Evolutionary conservation across 331 rosid species (phyloP).

Genomic region (Pyracantha coccinea): DNA sequence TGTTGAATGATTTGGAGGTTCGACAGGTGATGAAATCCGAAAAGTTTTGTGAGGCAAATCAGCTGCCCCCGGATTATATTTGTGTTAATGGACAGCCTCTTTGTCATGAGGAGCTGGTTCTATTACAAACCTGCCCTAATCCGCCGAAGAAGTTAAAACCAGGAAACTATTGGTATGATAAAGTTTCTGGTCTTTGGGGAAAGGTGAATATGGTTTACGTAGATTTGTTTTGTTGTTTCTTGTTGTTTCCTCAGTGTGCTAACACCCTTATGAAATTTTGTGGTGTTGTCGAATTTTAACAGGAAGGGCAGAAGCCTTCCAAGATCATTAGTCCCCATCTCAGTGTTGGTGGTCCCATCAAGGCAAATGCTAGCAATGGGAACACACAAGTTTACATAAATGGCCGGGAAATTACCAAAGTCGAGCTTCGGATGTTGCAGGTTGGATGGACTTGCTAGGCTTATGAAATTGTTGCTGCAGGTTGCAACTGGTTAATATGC

Average conservation of each 20-base stretch:
- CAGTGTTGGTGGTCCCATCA: constrained; percentile 81
- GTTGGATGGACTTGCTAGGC: constrained; percentile 29
- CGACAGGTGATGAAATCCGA: constrained; percentile 82
- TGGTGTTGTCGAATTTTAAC: constrained; percentile 22
- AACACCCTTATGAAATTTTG: constrained; percentile 9
- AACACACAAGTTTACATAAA: constrained; percentile 89
- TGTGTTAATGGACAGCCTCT: constrained; percentile 78
- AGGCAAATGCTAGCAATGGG: constrained; percentile 82
- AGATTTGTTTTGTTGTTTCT: not conserved
- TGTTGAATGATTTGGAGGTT: constrained; percentile 86
- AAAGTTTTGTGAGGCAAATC: constrained; percentile 83
- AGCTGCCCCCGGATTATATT: constrained; percentile 74
- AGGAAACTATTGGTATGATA: constrained; percentile 97
- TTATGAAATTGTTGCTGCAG: not conserved
- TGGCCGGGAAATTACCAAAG: constrained; percentile 93
- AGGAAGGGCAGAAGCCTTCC: constrained; percentile 97
- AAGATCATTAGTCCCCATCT: constrained; percentile 81
- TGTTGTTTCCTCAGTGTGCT: not conserved
- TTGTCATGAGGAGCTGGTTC: constrained; percentile 65
- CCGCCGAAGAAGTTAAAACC: constrained; percentile 95
- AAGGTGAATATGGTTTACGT: constrained; percentile 57
- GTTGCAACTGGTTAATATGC: constrained; percentile 9
- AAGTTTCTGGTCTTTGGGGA: constrained; percentile 99
- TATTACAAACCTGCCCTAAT: constrained; percentile 57
- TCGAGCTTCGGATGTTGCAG: constrained; percentile 98